Evolutionary conservation across 2,329 filamentous ascomycete species (phyloP), one percentile per base, ranked within the genome.

Genomic region (Trichoderma pleuroti): DNA sequence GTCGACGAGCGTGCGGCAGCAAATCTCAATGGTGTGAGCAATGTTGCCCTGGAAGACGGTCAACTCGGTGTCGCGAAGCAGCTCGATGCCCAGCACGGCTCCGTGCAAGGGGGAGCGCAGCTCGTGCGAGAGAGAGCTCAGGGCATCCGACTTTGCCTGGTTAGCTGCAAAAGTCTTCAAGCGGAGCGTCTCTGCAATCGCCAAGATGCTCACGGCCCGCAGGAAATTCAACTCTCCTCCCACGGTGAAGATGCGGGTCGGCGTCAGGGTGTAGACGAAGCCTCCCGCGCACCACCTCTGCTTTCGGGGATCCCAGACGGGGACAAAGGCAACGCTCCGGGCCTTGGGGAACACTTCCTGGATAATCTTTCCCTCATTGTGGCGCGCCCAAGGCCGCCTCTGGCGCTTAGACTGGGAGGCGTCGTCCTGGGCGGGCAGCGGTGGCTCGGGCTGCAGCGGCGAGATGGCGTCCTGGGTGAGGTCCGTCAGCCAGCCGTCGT

Each of bases 91-190:
- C 0, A 86, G 84, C 0, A 90, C 78, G 36, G 90, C 85, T 3
- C 88, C 89, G 69, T 91, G 88, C 1, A 91, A 78, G 0, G 88
- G 88, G 1, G 86, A 88, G 8, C 88, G 82, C 16, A 91, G 78
- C 75, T 91, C 88, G 74, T 91, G 88, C 3, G 86, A 88, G 3
- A 91, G 84, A 1, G 86, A 89, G 1, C 86, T 85, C 12, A 91
- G 82, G 36, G 89, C 86, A 69, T 89, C 87, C 2, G 85, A 85
- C 75, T 89, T 89, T 28, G 86, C 84, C 67, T 81, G 83, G 46
- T 84, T 82, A 0, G 81, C 79, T 7, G 77, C 75, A 11, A 77
- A 71, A 0, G 79, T 75, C 18, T 82, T 77, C 5, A 87, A 71
- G 3, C 85, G 81, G 0, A 85, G 82, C 1, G 90, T 80, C 66